Evolutionary conservation across 192 early-diverging fungal genomes (phyloP), one percentile per base, ranked within the genome.

Genomic region (Spinellus fusiger): DNA sequence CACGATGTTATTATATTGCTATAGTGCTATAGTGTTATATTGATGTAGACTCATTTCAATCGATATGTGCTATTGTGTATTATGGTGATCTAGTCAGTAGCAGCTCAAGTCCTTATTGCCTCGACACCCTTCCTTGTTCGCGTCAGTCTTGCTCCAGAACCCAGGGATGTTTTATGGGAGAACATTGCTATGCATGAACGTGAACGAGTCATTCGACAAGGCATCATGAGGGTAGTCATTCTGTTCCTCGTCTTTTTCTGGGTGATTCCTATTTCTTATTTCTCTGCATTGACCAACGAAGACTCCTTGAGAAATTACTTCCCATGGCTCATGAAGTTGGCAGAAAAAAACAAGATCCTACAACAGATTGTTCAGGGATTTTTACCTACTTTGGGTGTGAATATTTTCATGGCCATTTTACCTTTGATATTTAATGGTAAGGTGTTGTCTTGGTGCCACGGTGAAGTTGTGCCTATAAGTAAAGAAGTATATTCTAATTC

Each of bases 161-260:
- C 90, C 26, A 82, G 87, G 27, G 88, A 87, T 53, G 81, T 93
- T 44, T 77, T 77, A 56, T 93, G 88, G 89, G 73, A 82, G 38
- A 89, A 90, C 61, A 66, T 93, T n/a, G 80, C 76, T 53, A 70
- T 88, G 32, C 79, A 83, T 23, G 71, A 62, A 28, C 64, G 77
- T 6, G 81, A 87, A 54, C 73, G 77, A 44, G 68, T 77, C 18
- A 57, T 78, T 20, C 79, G 88, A 1, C 69, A 78, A 10, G 61
- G 77, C 16, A 50, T 84, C 5, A 79, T 86, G 25, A 77, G 77
- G 58, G 55, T 77, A 1, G 73, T 80, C 22, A 72, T 91, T 0
- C 56, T 85, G 25, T 70, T 89, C 20, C 73, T 93, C 44, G 81
- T 87, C 59, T 87, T 89, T 44, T 86, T 89, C 69, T 93, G 90